Evolutionary conservation across 768 basidiomycete genomes (phyloP).

Genomic region (Cystobasidium onofrii): DNA sequence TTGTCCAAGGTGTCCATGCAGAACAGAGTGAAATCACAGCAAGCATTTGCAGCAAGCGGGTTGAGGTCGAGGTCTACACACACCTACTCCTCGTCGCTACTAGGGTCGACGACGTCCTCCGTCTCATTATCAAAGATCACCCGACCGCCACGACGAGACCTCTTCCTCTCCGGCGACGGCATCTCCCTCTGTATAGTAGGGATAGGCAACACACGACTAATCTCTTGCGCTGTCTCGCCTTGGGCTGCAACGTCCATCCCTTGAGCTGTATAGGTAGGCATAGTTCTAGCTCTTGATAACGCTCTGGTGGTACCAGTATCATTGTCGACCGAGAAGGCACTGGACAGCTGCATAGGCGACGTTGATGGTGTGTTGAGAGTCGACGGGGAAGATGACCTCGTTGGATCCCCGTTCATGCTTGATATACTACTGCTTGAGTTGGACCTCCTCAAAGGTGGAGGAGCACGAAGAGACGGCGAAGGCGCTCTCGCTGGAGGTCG

Average conservation of each 20-base stretch:
- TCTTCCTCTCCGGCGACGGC: constrained; percentile 6
- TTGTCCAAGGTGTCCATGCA: no score
- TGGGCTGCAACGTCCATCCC: not conserved
- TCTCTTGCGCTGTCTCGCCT: not conserved
- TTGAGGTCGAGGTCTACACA: no score
- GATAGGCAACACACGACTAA: not conserved
- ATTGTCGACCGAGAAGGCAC: not conserved
- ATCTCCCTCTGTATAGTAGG: constrained; percentile 6
- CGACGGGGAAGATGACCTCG: not conserved
- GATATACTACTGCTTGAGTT: not conserved
- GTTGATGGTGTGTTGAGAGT: not conserved
- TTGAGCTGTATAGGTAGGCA: not conserved
- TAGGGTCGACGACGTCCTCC: not conserved
- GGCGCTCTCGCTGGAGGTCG: not conserved
- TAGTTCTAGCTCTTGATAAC: not conserved
- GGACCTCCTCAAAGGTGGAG: not conserved
- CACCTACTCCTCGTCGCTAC: not conserved
- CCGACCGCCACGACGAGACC: not conserved
- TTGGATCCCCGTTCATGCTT: not conserved
- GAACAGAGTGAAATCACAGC: no score
- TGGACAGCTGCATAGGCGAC: not conserved
- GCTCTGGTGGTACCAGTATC: no score
- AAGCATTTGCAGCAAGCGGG: no score
- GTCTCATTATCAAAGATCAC: not conserved
- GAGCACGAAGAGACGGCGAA: not conserved